Percentiles rank a stretch among this genome's conserved stretches.
phyloP scores from a whole-genome alignment of 352 stramenopile species.

The Pythium aquatile region DNA sequence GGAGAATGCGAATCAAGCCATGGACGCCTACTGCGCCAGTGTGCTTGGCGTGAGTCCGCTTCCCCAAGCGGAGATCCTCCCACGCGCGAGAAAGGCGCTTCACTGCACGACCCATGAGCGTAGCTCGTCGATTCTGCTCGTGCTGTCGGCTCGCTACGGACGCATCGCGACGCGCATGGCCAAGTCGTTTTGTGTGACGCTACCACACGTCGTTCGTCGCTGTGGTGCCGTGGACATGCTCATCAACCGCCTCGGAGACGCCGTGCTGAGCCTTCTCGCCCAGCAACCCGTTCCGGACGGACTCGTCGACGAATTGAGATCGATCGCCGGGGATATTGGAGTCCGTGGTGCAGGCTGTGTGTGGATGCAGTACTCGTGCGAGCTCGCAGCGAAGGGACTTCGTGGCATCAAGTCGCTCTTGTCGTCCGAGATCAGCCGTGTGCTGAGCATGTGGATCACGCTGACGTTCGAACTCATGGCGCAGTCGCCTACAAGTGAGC shows the following conservation, averaged over 20 bases:
- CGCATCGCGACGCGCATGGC: conserved; percentile 25
- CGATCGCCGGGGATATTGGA: not conserved
- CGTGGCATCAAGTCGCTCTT: conserved; percentile 15
- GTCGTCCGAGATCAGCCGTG: conserved; percentile 5
- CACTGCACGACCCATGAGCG: conserved; percentile 19
- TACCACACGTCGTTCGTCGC: conserved; percentile 16
- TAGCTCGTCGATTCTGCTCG: conserved; percentile 28
- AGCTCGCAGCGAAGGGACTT: conserved; percentile 1
- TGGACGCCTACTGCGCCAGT: conserved; percentile 34
- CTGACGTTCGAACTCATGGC: not conserved
- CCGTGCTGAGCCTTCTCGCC: not conserved
- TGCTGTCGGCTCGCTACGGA: conserved; percentile 40
- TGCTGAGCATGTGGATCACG: conserved; percentile 18
- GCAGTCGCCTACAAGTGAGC: not conserved
- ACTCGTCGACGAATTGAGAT: not conserved
- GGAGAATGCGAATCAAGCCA: conserved; percentile 11
- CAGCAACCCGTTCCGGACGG: not conserved
- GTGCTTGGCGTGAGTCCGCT: conserved; percentile 28
- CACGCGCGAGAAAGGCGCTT: conserved; percentile 29
- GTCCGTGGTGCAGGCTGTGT: not conserved
- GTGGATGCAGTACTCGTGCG: conserved; percentile 3
- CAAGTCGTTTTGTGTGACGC: conserved; percentile 23
- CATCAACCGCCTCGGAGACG: not conserved
- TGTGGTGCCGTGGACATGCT: conserved; percentile 3
- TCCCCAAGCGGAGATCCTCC: conserved; percentile 16